Evolutionary conservation across 1,284 basidiomycete genomes (phyloP).

Genomic region (Lentinula novae-zelandiae): DNA sequence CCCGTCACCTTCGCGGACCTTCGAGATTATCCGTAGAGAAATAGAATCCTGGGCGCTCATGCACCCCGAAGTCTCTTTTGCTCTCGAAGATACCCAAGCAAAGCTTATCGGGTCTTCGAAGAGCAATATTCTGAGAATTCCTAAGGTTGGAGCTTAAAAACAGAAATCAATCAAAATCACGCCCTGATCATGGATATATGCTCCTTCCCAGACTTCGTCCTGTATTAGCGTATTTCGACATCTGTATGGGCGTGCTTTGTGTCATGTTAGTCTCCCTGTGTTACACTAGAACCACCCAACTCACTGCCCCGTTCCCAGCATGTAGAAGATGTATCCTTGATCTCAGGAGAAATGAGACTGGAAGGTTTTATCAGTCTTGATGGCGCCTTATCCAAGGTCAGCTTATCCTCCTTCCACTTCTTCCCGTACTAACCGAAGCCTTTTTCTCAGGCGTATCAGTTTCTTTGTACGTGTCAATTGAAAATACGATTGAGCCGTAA

Average conservation of each 20-base stretch:
- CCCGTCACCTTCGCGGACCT: constrained; percentile 47
- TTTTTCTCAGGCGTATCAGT: constrained; percentile 68
- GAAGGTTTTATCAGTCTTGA: constrained; percentile 81
- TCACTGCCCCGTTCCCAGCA: constrained; percentile 36
- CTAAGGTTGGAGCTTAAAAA: constrained; percentile 45
- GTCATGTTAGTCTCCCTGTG: constrained; percentile 43
- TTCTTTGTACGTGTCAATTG: constrained; percentile 58
- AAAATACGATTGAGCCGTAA: constrained; percentile 8
- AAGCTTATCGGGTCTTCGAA: constrained; percentile 31
- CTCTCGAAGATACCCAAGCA: constrained; percentile 51
- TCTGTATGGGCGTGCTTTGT: constrained; percentile 63
- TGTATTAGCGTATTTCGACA: constrained; percentile 61
- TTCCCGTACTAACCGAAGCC: constrained; percentile 16
- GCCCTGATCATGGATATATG: background rate
- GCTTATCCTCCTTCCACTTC: constrained; percentile 5
- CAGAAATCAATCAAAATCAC: constrained; percentile 2
- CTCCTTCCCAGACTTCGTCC: constrained; percentile 50
- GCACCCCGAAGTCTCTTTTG: constrained; percentile 67
- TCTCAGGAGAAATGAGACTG: constrained; percentile 48
- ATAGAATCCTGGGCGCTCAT: constrained; percentile 72
- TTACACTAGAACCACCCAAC: constrained; percentile 7
- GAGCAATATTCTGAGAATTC: constrained; percentile 51
- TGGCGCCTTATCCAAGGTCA: constrained; percentile 70
- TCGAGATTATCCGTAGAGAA: constrained; percentile 66
- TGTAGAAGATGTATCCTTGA: constrained; percentile 60